phyloP scores from a whole-genome alignment of 2,329 filamentous ascomycete species.

The Hymenoscyphus fructigenus region DNA sequence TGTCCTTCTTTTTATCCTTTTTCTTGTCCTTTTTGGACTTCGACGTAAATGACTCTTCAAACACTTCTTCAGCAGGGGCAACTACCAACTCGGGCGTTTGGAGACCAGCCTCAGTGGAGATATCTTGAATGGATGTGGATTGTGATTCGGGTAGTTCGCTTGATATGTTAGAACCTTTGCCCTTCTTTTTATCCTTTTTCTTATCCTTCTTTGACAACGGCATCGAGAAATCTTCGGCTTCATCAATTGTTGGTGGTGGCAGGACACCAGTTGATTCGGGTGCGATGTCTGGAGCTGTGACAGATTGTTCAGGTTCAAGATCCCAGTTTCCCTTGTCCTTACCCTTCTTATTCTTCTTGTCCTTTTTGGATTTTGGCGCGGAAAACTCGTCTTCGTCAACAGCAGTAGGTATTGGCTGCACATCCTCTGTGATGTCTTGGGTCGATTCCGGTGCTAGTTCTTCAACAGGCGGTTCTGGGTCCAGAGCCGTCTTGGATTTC shows the following conservation, averaged over 20 bases:
- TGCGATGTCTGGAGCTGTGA: background rate
- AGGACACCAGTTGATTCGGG: too few species aligned
- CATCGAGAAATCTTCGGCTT: constrained; percentile 3
- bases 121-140: background rate
- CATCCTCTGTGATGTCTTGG: background rate
- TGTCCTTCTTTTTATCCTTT: constrained; percentile 17
- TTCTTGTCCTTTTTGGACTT: constrained; percentile 22
- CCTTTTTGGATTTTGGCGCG: constrained; percentile 16
- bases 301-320: background rate
- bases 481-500: constrained; percentile 24
- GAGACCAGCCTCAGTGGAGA: background rate
- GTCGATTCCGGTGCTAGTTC: background rate
- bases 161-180: constrained; percentile 10
- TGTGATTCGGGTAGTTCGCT: too few species aligned
- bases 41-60: constrained; percentile 1
- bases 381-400: constrained; percentile 6
- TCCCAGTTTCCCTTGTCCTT: constrained; percentile 18
- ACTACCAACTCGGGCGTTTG: background rate
- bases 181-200: constrained; percentile 16
- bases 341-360: constrained; percentile 15
- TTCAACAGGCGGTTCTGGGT: constrained; percentile 14
- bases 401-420: background rate
- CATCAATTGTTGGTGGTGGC: background rate
- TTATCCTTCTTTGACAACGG: constrained; percentile 12
- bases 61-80: background rate